Evolutionary conservation across 805 yeast species (phyloP), one percentile per base, ranked within the genome.

Genomic region (Lipomyces mesembrius): DNA sequence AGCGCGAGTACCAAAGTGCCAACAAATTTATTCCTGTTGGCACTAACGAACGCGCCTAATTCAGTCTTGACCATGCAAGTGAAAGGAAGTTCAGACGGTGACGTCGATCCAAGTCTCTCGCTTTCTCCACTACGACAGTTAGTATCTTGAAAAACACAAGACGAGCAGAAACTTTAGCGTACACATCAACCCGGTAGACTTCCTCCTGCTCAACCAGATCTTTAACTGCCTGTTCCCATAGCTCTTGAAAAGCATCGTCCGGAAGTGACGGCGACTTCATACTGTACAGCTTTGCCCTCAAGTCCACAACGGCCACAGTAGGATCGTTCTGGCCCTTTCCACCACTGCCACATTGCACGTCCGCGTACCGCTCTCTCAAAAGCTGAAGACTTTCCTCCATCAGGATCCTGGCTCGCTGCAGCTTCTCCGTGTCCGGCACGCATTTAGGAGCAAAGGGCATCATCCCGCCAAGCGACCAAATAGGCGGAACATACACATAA

Each of bases 351-450:
- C 92, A 87, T 72, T 83, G 79, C 59, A 79, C 80, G 66, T 83
- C 81, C 0, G 96, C 97, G 73, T 90, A 87, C 70, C 87, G 84
- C 25, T 85, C 81, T 66, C 94, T 83, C 72, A 93, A 80, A 61
- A 89, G 77, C 67, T 86, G 87, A 64, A 89, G 79, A 0, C 92
- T 86, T 71, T 88, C 88, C 62, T 85, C 83, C 14, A 88, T 84
- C 79, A 92, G 84, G 61, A 86, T 85, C 59, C 84, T 84, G 43
- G 89, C 83, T 72, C 88, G 84, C 71, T 89, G 88, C 51, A 89
- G 87, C 76, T 86, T 88, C 72, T 85, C 84, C 46, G 87, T 85
- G 75, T 94, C 97, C 43, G 89, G 88, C 17, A 87, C 82, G 80
- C 98, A 94, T 51, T 77, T 76, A 27, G 88, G 90, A 59, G 85